phyloP scores from a whole-genome alignment of 73 alveolate species.

The Symbiodinium natans region DNA sequence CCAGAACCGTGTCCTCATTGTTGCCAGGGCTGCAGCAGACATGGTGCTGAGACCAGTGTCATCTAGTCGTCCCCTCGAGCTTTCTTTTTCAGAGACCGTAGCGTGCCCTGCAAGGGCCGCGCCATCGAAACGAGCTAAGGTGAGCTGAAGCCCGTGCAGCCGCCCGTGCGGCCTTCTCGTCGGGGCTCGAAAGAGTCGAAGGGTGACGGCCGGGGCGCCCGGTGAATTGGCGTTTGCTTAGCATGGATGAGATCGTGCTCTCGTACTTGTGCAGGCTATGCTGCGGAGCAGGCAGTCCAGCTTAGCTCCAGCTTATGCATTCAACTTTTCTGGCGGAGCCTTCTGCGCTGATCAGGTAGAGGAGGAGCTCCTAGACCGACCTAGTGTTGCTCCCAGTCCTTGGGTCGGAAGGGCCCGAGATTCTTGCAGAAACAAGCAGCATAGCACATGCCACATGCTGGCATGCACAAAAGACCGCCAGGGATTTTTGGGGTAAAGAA shows the following conservation, averaged over 20 bases:
- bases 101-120: too few species aligned
- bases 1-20: background rate
- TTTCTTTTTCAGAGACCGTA: too few species aligned
- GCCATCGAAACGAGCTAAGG: too few species aligned
- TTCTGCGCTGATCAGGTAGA: background rate
- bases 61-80: background rate
- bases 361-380: background rate
- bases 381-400: background rate
- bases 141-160: background rate
- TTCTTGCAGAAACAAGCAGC: too few species aligned
- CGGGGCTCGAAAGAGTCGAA: background rate
- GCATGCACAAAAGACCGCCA: too few species aligned
- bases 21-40: constrained; percentile 58
- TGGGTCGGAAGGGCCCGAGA: too few species aligned
- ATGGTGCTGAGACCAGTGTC: constrained; percentile 68
- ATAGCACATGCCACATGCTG: too few species aligned
- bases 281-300: too few species aligned
- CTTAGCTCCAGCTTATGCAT: background rate
- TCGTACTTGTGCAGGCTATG: too few species aligned
- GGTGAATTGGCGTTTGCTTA: background rate
- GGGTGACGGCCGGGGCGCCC: background rate
- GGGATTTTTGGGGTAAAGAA: too few species aligned
- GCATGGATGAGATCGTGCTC: background rate
- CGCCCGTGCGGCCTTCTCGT: too few species aligned
- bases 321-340: background rate